Evolutionary conservation across 768 basidiomycete species (phyloP).

Genomic region (Lactifluus pinguis): DNA sequence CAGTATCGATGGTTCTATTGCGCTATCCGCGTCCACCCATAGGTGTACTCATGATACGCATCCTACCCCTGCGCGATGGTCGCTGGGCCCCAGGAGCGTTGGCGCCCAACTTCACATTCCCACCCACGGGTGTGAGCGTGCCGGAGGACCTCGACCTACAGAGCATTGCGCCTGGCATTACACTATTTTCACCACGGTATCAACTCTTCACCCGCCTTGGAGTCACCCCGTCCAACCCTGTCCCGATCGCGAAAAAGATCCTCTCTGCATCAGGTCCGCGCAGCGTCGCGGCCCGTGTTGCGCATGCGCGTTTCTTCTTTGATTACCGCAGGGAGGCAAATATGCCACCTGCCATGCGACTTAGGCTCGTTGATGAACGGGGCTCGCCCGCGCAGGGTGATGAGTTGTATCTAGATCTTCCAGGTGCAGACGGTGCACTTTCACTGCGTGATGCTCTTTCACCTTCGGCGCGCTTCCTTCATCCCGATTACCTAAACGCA

Average conservation of each 20-base stretch:
- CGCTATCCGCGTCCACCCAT: not conserved
- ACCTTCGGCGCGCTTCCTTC: conserved; percentile 8
- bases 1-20: not conserved
- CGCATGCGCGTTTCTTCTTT: conserved; percentile 17
- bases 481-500: conserved; percentile 6
- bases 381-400: not conserved
- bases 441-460: conserved; percentile 6
- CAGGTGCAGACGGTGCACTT: not conserved
- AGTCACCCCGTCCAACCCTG: conserved; percentile 6
- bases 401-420: conserved; percentile 12
- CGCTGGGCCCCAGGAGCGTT: not conserved
- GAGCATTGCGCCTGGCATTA: conserved; percentile 9
- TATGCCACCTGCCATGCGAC: conserved; percentile 4
- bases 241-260: conserved; percentile 9
- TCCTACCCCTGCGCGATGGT: conserved; percentile 11
- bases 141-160: conserved; percentile 14
- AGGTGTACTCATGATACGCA: conserved; percentile 1
- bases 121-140: conserved; percentile 1
- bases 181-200: conserved; percentile 2
- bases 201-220: conserved; percentile 5
- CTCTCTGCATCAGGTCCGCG: not conserved
- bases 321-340: conserved; percentile 1
- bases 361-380: conserved; percentile 9
- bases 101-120: conserved; percentile 1
- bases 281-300: not conserved